phyloP scores from a whole-genome alignment of 345 rosid genomes.

The Geranium rotundifolium region DNA sequence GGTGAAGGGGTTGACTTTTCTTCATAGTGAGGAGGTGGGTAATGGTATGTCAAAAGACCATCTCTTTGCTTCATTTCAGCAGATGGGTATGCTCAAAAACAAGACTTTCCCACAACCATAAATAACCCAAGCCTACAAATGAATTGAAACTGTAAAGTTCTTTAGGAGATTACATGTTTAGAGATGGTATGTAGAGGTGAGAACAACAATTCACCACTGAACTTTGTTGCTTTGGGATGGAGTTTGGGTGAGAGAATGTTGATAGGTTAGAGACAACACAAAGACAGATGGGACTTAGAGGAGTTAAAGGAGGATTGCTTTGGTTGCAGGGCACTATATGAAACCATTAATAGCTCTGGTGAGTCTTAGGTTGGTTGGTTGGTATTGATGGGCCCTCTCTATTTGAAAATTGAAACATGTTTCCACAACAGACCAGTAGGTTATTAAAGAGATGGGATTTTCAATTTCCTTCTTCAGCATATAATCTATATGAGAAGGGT shows the following conservation, averaged over 20 bases:
- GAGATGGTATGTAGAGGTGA: slow-evolving; percentile 48
- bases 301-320: not conserved
- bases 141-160: slow-evolving; percentile 1
- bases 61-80: slow-evolving; percentile 15
- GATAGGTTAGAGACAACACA: not conserved
- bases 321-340: slow-evolving; percentile 6
- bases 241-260: slow-evolving; percentile 7
- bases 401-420: not conserved
- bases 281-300: not conserved
- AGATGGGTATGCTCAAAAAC: slow-evolving; percentile 7
- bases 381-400: slow-evolving; percentile 4
- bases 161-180: not conserved
- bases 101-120: not conserved
- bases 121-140: slow-evolving; percentile 3
- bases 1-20: slow-evolving; percentile 27
- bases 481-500: not conserved
- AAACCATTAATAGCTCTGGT: not conserved
- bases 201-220: slow-evolving; percentile 11
- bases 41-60: slow-evolving; percentile 12
- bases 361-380: slow-evolving; percentile 4
- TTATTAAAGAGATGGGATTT: not conserved
- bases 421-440: too few species aligned
- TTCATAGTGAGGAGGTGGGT: slow-evolving; percentile 21
- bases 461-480: slow-evolving; percentile 1
- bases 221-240: slow-evolving; percentile 6